These are phyloP conservation scores for Ogataea degrootiae DNA, from an alignment of 805 yeast genomes.

Conservation along the genomic window DNA sequence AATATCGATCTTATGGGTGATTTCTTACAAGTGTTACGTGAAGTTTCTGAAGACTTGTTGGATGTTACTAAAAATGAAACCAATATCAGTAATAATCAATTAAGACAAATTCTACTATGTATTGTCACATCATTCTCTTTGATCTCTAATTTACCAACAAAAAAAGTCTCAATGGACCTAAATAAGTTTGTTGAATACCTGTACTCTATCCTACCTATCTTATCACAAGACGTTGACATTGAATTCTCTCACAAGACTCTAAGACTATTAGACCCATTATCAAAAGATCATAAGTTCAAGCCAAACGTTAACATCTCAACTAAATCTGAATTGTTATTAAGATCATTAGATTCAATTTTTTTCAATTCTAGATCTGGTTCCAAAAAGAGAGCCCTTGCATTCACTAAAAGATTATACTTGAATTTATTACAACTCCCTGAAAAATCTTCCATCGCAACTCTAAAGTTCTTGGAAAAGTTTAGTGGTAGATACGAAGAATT, in stretches of 20 bases:
- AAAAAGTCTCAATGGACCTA: constrained; percentile 74
- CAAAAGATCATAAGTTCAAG: constrained; percentile 35
- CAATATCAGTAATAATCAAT: constrained; percentile 38
- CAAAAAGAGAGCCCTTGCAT: constrained; percentile 65
- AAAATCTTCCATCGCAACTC: constrained; percentile 71
- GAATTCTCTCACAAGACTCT: constrained; percentile 81
- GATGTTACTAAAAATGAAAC: constrained; percentile 41
- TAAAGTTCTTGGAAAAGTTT: constrained; percentile 75
- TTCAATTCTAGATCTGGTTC: constrained; percentile 71
- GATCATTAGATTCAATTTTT: constrained; percentile 76
- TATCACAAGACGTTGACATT: constrained; percentile 75
- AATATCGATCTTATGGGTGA: constrained; percentile 92
- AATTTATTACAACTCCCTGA: constrained; percentile 76
- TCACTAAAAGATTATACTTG: constrained; percentile 73
- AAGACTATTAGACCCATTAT: constrained; percentile 74
- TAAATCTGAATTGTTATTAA: constrained; percentile 75
- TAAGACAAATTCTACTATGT: constrained; percentile 75
- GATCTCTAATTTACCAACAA: constrained; percentile 66
- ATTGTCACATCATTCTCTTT: constrained; percentile 87
- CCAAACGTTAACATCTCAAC: constrained; percentile 85
- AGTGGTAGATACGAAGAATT: constrained; percentile 66
- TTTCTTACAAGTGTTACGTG: constrained; percentile 82
- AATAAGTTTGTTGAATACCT: constrained; percentile 74
- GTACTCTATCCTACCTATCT: constrained; percentile 60
- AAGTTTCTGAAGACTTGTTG: constrained; percentile 53